Percentiles rank a stretch among this genome's conserved stretches.
Conservation (phyloP, 148 eudicot species). For the Rhododendron henanense region DNA sequence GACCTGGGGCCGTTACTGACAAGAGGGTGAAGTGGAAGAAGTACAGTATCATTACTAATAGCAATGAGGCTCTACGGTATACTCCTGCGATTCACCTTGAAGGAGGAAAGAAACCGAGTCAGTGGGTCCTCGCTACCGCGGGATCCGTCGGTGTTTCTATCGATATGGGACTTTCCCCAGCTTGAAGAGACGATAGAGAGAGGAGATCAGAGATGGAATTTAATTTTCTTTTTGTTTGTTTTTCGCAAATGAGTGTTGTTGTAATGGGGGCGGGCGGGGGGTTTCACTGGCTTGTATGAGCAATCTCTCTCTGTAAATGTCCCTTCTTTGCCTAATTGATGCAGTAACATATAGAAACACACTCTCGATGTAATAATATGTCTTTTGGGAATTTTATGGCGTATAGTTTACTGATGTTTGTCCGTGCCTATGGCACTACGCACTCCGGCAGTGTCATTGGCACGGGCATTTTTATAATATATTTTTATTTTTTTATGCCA, state of each 20-base stretch:
- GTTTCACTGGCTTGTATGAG: neutral
- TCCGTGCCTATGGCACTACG: too few relatives aligned
- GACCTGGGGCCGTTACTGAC: constrained; percentile 44
- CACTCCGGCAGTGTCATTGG: too few relatives aligned
- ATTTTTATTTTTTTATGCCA: too few relatives aligned
- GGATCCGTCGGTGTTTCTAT: neutral
- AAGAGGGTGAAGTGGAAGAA: constrained; percentile 51
- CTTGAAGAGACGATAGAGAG: neutral
- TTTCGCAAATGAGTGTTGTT: neutral
- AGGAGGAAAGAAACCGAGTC: neutral
- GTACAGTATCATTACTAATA: constrained; percentile 21
- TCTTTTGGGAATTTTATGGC: neutral
- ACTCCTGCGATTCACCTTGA: neutral
- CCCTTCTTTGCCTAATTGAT: neutral
- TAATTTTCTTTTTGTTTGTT: neutral
- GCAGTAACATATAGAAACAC: neutral
- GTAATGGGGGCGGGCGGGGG: neutral
- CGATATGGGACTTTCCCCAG: neutral
- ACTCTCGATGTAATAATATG: neutral
- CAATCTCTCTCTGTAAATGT: neutral
- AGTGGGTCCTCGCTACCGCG: neutral
- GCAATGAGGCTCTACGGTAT: constrained; percentile 22
- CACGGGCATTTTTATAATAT: too few relatives aligned
- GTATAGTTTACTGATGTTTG: too few relatives aligned
- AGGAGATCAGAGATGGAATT: neutral